Conservation (phyloP, 805 yeast genomes). For the Kurtzmaniella cleridarum region DNA sequence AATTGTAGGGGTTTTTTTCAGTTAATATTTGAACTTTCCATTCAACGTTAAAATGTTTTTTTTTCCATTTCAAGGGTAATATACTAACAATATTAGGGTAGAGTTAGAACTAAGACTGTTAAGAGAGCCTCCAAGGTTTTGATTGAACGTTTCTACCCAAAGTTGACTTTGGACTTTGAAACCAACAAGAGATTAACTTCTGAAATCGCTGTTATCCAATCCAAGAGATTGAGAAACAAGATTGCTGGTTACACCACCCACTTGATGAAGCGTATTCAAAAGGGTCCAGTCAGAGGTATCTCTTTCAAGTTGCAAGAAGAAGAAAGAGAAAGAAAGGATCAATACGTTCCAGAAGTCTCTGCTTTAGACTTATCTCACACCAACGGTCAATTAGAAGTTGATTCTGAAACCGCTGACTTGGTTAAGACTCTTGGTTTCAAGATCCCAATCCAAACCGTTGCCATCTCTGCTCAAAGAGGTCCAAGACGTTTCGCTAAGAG, state of each 20-base stretch:
- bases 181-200: constrained; percentile 99
- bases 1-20: no score
- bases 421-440: constrained; percentile 88
- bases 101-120: constrained; percentile 99
- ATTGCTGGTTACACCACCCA: constrained; percentile 99
- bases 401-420: constrained; percentile 92
- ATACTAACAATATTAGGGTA: constrained; percentile 64
- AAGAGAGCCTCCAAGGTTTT: constrained; percentile 99
- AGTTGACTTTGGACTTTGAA: constrained; percentile 98
- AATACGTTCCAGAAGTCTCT: constrained; percentile 99
- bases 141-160: constrained; percentile 99
- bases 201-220: constrained; percentile 97
- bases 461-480: constrained; percentile 85
- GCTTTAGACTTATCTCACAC: constrained; percentile 97
- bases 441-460: constrained; percentile 79
- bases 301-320: constrained; percentile 99
- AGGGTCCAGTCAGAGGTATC: constrained; percentile 99
- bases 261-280: constrained; percentile 99
- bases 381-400: constrained; percentile 95
- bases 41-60: no score
- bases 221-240: constrained; percentile 99
- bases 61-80: no score
- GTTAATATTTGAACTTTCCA: no score
- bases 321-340: constrained; percentile 99
- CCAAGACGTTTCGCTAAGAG: constrained; percentile 91